Base-by-base conservation (phyloP, 176 grass and related monocot species). In the Tuctoria greenei region DNA sequence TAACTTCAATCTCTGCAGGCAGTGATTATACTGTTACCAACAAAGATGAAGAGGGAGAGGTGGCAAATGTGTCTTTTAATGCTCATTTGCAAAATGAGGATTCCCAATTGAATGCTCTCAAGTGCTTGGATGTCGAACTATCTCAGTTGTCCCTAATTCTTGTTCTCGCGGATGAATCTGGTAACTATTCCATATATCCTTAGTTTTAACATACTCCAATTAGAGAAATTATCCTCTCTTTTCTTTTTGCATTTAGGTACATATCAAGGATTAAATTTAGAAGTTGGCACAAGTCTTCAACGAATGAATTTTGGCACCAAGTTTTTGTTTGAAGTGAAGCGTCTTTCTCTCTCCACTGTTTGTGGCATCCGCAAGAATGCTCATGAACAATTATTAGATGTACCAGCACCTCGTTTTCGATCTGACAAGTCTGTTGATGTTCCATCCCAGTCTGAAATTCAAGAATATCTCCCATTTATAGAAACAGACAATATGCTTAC, bases 121-220 rank as follows among this genome's bases (percentile, higher is more conserved):
- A 81, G 74, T 87, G 67, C 82, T 31, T 91, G 27, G 26, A 87
- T 74, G 39, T 91, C 40, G 85, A 91, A 69, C 67, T 91, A 61
- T 89, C 86, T 85, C 74, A 41, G 46, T 79, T 91, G 66, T 89
- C 83, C 78, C 64, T 91, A 54, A 90, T 68, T 78, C 83, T 95
- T 81, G 79, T 81, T 75, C 35, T 79, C 57, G 25, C 28, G 2
- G 80, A 89, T 76, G 77, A 86, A 84, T 78, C 71, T 1, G 92
- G 92, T 95, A 86, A 86, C 55, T 84, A 64, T 17, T 68, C 56
- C 69, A 54, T 75, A 60, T 49, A 72, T 68, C 24, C 66, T 74
- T 75, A 23, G 13, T 27, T 78, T 47, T 65, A 51, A 42, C 73
- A 20, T 73, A 20, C 69, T 73, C 43, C 74, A 78, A 63, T 42